These are phyloP conservation scores for Jatropha podagrica DNA, from an alignment of 441 rosid genomes.

Conservation along the genomic window DNA sequence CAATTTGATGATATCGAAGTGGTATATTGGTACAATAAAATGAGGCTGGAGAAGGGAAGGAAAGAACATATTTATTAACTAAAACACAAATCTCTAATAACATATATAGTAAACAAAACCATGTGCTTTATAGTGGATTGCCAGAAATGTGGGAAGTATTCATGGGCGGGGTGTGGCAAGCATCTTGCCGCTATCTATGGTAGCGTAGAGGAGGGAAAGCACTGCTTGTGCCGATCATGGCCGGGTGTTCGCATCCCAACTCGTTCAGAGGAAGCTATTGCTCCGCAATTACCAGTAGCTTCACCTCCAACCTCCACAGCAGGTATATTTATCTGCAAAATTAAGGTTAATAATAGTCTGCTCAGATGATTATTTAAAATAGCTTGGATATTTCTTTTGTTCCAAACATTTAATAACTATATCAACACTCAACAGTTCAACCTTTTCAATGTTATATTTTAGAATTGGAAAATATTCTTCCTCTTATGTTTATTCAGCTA, in stretches of 20 bases:
- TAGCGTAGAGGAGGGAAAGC: constrained; percentile 47
- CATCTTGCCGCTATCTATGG: constrained; percentile 38
- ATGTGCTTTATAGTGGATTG: constrained; percentile 53
- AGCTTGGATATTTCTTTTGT: too few relatives aligned
- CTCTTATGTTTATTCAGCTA: too few relatives aligned
- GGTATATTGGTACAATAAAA: background rate
- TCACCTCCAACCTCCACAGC: background rate
- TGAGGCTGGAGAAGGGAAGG: background rate
- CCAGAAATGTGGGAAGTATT: constrained; percentile 40
- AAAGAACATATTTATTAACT: background rate
- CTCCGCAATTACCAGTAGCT: constrained; percentile 12
- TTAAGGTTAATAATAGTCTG: background rate
- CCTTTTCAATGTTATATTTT: too few relatives aligned
- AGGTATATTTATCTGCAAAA: background rate
- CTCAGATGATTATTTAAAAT: background rate
- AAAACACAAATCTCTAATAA: background rate
- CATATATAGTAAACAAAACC: background rate
- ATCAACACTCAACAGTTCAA: too few relatives aligned
- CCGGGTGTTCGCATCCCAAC: constrained; percentile 40
- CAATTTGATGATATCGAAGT: constrained; percentile 11
- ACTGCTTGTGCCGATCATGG: constrained; percentile 57
- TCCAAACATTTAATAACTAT: too few relatives aligned
- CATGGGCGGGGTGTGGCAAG: constrained; percentile 55
- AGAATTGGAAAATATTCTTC: too few relatives aligned
- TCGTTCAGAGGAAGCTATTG: background rate